Percentiles rank a stretch among this genome's conserved stretches.
phyloP scores from a whole-genome alignment of 768 basidiomycete species.

The Aureoboletus auriporus region DNA sequence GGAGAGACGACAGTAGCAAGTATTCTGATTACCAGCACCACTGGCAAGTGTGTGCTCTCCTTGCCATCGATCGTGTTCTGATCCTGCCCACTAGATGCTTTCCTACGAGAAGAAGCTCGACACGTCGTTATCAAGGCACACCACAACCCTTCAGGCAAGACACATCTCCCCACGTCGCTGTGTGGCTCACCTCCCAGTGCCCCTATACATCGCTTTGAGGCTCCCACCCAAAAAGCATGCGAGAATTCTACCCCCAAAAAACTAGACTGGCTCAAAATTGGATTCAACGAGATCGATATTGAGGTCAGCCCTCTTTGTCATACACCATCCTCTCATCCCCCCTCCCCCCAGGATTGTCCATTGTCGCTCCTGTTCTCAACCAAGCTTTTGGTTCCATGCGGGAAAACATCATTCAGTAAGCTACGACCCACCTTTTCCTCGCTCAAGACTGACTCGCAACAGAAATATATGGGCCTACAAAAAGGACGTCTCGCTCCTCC shows the following conservation, averaged over 20 bases:
- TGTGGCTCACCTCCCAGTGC: too few relatives aligned
- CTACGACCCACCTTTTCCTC: neutral
- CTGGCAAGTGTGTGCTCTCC: too few relatives aligned
- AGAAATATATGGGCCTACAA: constrained; percentile 82
- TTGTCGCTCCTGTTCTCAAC: constrained; percentile 81
- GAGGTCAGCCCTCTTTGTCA: constrained; percentile 51
- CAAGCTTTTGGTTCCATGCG: constrained; percentile 58
- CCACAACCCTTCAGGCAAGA: too few relatives aligned
- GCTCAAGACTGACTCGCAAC: constrained; percentile 7
- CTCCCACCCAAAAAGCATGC: constrained; percentile 46
- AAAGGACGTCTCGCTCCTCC: constrained; percentile 83
- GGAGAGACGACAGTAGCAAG: too few relatives aligned
- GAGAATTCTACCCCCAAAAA: constrained; percentile 19
- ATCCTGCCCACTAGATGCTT: too few relatives aligned
- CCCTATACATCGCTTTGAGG: too few relatives aligned
- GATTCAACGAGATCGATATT: constrained; percentile 89
- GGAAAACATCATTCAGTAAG: constrained; percentile 64
- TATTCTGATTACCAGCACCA: too few relatives aligned
- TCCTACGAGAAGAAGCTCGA: too few relatives aligned
- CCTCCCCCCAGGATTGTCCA: constrained; percentile 79
- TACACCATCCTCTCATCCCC: neutral
- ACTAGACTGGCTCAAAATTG: constrained; percentile 77
- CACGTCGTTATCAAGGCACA: too few relatives aligned
- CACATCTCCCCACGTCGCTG: too few relatives aligned
- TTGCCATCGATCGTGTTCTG: too few relatives aligned